Evolutionary conservation across 441 rosid genomes (phyloP).

Genomic region (Pelargonium fulgidum): DNA sequence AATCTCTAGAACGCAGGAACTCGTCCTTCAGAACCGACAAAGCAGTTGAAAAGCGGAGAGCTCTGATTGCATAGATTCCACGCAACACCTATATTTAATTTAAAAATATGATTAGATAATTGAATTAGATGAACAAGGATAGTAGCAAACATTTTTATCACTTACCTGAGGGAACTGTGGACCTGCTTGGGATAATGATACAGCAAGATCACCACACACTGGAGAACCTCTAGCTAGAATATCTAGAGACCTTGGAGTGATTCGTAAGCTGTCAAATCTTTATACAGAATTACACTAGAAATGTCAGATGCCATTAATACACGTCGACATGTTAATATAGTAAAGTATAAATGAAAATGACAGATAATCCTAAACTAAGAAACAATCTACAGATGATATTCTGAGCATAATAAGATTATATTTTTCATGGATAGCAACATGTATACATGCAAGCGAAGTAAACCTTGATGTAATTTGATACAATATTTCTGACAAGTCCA

Average conservation of each 20-base stretch:
- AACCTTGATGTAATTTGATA: conserved; percentile 97
- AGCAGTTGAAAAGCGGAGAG: conserved; percentile 91
- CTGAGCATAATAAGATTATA: background rate
- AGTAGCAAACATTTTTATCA: conserved; percentile 16
- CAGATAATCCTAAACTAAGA: background rate
- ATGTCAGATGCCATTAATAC: conserved; percentile 26
- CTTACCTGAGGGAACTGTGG: conserved; percentile 97
- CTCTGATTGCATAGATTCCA: conserved; percentile 76
- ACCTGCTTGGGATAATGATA: conserved; percentile 89
- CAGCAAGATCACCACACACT: conserved; percentile 95
- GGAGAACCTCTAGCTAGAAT: conserved; percentile 89
- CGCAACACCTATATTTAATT: conserved; percentile 60
- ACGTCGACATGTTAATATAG: background rate
- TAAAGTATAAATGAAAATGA: background rate
- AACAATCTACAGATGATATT: background rate
- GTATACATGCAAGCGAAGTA: conserved; percentile 19
- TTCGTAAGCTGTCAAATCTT: conserved; percentile 95
- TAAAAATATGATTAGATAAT: conserved; percentile 28
- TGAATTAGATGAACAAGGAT: conserved; percentile 14
- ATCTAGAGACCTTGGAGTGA: conserved; percentile 90
- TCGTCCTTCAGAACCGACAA: conserved; percentile 89
- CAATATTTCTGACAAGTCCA: conserved; percentile 79
- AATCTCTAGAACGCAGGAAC: conserved; percentile 92
- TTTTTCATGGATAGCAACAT: conserved; percentile 4
- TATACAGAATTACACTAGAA: conserved; percentile 22